Evolutionary conservation across 352 stramenopile species (phyloP), one percentile per base, ranked within the genome.

Genomic region (Phytophthora sp.): DNA sequence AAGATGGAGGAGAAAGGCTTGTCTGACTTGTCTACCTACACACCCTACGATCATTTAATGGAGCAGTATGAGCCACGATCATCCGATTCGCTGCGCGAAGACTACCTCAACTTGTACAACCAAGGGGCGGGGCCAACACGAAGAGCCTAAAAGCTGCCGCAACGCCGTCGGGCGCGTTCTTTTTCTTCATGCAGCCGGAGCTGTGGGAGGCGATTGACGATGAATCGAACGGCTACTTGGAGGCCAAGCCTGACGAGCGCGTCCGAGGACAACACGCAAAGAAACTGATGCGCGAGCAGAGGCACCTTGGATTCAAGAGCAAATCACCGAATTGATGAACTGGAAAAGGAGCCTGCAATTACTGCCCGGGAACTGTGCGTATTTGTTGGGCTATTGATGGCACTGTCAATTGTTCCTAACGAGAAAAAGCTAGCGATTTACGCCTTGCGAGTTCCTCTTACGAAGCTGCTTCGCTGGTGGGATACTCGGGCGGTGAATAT

Each of bases 111-210:
- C 6, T 16, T 56, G 7, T 56, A 56, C 47, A 16, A 56, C n/a
- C n/a, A n/a, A n/a, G n/a, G n/a, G 47, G 52, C 29, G 16, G 38
- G 52, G 23, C 52, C 52, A 16, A 51, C 31, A 3, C 3, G 9
- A 1, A 42, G 29, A 41, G 52, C 36, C 2, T 41, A 50, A n/a
- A n/a, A 20, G 18, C 11, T 9, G 52, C 52, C 31, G 39, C 52
- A 3, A 39, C 36, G 12, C 52, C 52, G 11, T 50, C 20, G 2
- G 35, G 30, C 6, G 30, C 6, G 11, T 35, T 35, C 30, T 50
- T 60, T n/a, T 60, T 41, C 36, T 51, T 60, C 18, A n/a, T 36
- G 24, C 36, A 47, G 39, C n/a, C n/a, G n/a, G n/a, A n/a, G n/a
- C n/a, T n/a, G n/a, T n/a, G n/a, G n/a, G n/a, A n/a, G n/a, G n/a